Conservation (phyloP, 2,329 filamentous ascomycete species). For the Calonectria multiphialidica region DNA sequence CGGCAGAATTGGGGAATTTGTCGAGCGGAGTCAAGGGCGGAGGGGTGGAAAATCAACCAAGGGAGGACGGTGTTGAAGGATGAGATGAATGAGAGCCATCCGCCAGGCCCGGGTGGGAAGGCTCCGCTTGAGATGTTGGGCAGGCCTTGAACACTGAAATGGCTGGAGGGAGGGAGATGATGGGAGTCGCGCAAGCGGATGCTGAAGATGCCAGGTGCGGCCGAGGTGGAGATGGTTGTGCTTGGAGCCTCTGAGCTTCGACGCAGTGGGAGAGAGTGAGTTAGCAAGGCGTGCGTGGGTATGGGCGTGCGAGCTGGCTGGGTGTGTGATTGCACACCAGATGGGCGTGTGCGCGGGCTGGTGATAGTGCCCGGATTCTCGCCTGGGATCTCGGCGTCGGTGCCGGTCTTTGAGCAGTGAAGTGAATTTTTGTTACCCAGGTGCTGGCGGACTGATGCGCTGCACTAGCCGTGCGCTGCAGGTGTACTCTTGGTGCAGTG, state of each 20-base stretch:
- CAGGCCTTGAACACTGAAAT: conserved; percentile 33
- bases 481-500: conserved; percentile 10
- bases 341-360: conserved; percentile 1
- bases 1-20: conserved; percentile 12
- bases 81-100: conserved; percentile 34
- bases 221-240: conserved; percentile 27
- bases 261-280: conserved; percentile 12
- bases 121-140: conserved; percentile 31
- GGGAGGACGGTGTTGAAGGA: conserved; percentile 27
- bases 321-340: background rate
- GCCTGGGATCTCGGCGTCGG: background rate
- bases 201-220: conserved; percentile 30
- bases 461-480: conserved; percentile 17
- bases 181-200: conserved; percentile 37
- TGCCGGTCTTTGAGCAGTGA: conserved; percentile 12
- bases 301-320: conserved; percentile 28
- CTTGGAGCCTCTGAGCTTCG: conserved; percentile 40
- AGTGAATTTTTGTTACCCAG: conserved; percentile 26
- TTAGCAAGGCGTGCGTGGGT: conserved; percentile 8
- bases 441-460: conserved; percentile 20
- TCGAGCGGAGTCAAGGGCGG: conserved; percentile 24
- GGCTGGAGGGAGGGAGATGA: conserved; percentile 40
- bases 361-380: background rate
- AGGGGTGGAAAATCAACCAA: conserved; percentile 19
- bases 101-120: conserved; percentile 38